phyloP scores from a whole-genome alignment of 495 filamentous ascomycete genomes.

The Tuber microsphaerosporum region DNA sequence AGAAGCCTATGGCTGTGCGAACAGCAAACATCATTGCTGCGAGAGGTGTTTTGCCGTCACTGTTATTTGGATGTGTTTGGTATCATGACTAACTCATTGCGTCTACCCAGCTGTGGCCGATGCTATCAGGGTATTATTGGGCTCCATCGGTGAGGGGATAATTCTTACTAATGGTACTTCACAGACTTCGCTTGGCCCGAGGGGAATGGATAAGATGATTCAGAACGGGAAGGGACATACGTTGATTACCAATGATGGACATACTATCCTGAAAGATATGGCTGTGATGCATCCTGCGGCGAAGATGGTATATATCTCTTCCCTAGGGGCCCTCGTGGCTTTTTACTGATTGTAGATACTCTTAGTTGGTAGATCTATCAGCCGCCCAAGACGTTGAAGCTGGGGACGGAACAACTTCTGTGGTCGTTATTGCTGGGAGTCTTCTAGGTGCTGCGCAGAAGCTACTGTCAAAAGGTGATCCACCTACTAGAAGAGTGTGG shows the following conservation, averaged over 20 bases:
- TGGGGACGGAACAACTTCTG: slow-evolving; percentile 95
- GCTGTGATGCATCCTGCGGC: slow-evolving; percentile 96
- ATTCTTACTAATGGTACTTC: slow-evolving; percentile 42
- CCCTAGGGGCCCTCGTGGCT: neutral
- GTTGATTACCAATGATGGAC: slow-evolving; percentile 98
- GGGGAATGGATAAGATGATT: slow-evolving; percentile 99
- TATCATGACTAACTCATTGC: slow-evolving; percentile 42
- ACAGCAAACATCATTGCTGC: slow-evolving; percentile 93
- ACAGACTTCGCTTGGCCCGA: slow-evolving; percentile 57
- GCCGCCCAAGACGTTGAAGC: slow-evolving; percentile 97
- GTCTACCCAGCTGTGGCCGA: slow-evolving; percentile 66
- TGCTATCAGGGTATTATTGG: slow-evolving; percentile 69
- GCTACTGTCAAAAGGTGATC: slow-evolving; percentile 68
- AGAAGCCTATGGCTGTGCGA: slow-evolving; percentile 95
- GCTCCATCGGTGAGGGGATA: slow-evolving; percentile 43
- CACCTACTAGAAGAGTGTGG: neutral
- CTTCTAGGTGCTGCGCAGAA: slow-evolving; percentile 87
- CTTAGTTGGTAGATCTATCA: slow-evolving; percentile 76
- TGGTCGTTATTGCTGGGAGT: slow-evolving; percentile 94
- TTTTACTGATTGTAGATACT: slow-evolving; percentile 23
- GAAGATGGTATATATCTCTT: slow-evolving; percentile 58
- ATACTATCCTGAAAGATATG: slow-evolving; percentile 98
- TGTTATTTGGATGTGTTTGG: neutral
- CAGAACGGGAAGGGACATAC: slow-evolving; percentile 92
- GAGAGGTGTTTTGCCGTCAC: slow-evolving; percentile 57